Percentiles rank a stretch among this genome's conserved stretches.
phyloP scores from a whole-genome alignment of 108 stramenopile species.

The Seminavis robusta region DNA sequence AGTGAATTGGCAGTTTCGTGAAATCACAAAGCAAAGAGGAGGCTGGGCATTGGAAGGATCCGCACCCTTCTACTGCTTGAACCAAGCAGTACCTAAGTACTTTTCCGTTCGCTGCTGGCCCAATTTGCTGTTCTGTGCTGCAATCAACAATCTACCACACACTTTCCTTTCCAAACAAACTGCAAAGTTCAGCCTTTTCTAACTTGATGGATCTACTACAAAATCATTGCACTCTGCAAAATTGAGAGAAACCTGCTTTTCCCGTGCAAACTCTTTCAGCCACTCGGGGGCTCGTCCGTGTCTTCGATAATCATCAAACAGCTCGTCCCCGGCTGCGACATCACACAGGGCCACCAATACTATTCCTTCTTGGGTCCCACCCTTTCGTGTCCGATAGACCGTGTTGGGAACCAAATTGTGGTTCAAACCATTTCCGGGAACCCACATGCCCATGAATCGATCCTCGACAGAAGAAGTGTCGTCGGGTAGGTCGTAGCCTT shows the following conservation, averaged over 20 bases:
- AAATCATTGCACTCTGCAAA: conserved; percentile 45
- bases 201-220: too few relatives aligned
- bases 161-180: too few relatives aligned
- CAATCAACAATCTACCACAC: too few relatives aligned
- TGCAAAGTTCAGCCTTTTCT: too few relatives aligned
- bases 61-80: too few relatives aligned
- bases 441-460: conserved; percentile 45
- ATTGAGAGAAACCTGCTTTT: conserved; percentile 24
- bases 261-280: conserved; percentile 26
- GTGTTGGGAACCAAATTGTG: conserved; percentile 34
- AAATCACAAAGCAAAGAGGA: too few relatives aligned
- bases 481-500: conserved; percentile 12
- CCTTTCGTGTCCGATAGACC: conserved; percentile 18
- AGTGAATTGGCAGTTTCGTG: conserved; percentile 38
- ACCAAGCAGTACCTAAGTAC: too few relatives aligned
- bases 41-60: too few relatives aligned
- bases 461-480: not conserved
- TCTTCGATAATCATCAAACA: conserved; percentile 37
- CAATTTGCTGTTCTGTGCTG: too few relatives aligned
- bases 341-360: conserved; percentile 28
- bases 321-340: conserved; percentile 22
- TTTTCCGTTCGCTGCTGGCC: too few relatives aligned
- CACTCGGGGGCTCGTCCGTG: conserved; percentile 29
- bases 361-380: conserved; percentile 18
- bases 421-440: conserved; percentile 44